Conservation (phyloP, 2,329 filamentous ascomycete genomes). For the Xylaria multiplex region DNA sequence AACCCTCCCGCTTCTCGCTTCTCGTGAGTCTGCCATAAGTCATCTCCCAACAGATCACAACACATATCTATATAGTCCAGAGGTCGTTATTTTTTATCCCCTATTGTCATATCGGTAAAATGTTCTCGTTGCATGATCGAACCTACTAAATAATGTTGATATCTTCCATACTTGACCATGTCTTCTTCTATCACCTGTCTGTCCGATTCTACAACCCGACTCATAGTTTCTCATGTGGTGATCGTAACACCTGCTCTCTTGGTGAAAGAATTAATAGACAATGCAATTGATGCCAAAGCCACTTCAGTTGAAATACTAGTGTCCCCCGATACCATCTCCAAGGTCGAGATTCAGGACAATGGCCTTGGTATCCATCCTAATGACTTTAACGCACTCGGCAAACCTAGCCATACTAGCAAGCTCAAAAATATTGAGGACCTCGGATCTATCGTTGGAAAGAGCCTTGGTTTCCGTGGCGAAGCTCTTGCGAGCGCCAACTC, state of each 20-base stretch:
- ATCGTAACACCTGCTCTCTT: slow-evolving; percentile 69
- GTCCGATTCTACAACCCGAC: slow-evolving; percentile 59
- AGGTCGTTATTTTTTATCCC: background rate
- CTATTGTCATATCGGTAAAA: background rate
- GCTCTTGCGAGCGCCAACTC: slow-evolving; percentile 74
- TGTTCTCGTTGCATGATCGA: background rate
- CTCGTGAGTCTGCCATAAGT: background rate
- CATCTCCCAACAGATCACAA: background rate
- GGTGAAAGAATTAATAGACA: slow-evolving; percentile 82
- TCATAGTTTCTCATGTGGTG: slow-evolving; percentile 69
- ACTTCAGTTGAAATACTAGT: slow-evolving; percentile 72
- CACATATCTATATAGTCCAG: background rate
- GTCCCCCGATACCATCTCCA: slow-evolving; percentile 72
- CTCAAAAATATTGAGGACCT: slow-evolving; percentile 72
- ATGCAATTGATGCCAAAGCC: slow-evolving; percentile 77
- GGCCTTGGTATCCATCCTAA: slow-evolving; percentile 73
- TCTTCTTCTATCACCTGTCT: slow-evolving; percentile 57
- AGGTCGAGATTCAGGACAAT: slow-evolving; percentile 77
- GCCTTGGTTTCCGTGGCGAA: slow-evolving; percentile 80
- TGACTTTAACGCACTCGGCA: slow-evolving; percentile 71
- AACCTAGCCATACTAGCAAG: slow-evolving; percentile 78
- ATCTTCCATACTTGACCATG: slow-evolving; percentile 24
- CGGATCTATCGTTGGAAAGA: slow-evolving; percentile 62
- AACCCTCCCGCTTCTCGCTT: background rate
- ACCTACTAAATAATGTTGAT: background rate